These are phyloP conservation scores for Paspalum notatum DNA, from an alignment of 176 grass and related monocot species.

Conservation along the genomic window DNA sequence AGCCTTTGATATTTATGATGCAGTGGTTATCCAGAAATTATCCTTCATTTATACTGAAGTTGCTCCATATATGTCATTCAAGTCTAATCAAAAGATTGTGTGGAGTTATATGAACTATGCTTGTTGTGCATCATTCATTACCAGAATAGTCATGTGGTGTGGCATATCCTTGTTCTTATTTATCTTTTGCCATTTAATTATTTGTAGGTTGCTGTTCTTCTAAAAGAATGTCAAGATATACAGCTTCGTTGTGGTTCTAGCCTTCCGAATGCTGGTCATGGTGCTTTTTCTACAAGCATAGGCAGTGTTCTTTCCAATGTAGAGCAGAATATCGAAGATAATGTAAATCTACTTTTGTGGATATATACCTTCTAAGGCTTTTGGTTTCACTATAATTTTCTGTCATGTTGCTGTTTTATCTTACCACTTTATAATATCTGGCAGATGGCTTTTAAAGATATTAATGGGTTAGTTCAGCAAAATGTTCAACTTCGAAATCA, in stretches of 20 bases:
- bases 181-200: slow-evolving; percentile 15
- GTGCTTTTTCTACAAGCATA: slow-evolving; percentile 45
- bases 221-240: slow-evolving; percentile 98
- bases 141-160: neutral
- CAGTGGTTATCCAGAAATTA: slow-evolving; percentile 1
- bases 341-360: slow-evolving; percentile 50
- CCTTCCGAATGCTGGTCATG: slow-evolving; percentile 33
- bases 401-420: slow-evolving; percentile 10
- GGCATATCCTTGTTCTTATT: slow-evolving; percentile 26
- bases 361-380: neutral
- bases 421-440: slow-evolving; percentile 36
- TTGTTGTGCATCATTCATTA: neutral
- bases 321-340: slow-evolving; percentile 28
- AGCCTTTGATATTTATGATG: neutral
- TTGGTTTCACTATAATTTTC: neutral
- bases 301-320: slow-evolving; percentile 31
- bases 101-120: slow-evolving; percentile 3
- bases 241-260: slow-evolving; percentile 86
- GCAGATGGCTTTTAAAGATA: slow-evolving; percentile 92
- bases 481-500: slow-evolving; percentile 86
- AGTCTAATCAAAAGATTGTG: neutral
- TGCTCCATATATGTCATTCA: slow-evolving; percentile 5
- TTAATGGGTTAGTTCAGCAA: slow-evolving; percentile 82
- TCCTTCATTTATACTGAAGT: slow-evolving; percentile 6
- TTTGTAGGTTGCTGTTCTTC: slow-evolving; percentile 72